Base-by-base conservation (phyloP, 2,329 filamentous ascomycete species). In the Penicillium sp. region DNA sequence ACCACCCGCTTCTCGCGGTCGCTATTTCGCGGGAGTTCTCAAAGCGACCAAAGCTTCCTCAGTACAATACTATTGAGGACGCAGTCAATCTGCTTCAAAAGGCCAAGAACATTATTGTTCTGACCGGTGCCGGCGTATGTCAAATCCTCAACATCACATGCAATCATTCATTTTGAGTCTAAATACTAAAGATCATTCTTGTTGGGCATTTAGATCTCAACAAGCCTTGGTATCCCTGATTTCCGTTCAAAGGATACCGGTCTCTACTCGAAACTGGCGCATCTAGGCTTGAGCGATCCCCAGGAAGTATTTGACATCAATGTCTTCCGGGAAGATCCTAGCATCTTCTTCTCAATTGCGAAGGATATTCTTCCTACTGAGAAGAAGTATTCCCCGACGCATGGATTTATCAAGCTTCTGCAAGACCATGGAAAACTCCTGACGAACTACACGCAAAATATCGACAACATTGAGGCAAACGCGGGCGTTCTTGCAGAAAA, bases 391-490 rank as follows among this genome's bases (percentile, higher is more conserved):
- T 92, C 93, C 1, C 92, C 93, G 0, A 97, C 94, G 0, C 94
- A 99, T 79, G 87, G 89, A 51, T 99, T 99, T 77, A 95, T 99
- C 68, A 85, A 87, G 31, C 82, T 97, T 65, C 83, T 99, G 33
- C 90, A 99, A 73, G 83, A 93, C 64, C 89, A 92, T 73, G 86
- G 85, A 62, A 96, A 96, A 73, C 83, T 99, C 6, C 83, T 97
- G 56, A 97, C 92, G 41, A 97, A 97, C 76, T 99, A 97, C 78
- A 96, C 94, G 0, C 94, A 99, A 72, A 99, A 99, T 73, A 97
- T 99, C 68, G 94, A 99, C 79, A 97, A 97, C 66, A 86, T 97
- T 49, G 93, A 99, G 73, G 84, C 87, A 58, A 87, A 89, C 67
- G 93, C 93, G 0, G 94, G 94, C 22, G 90, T 99, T 57, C 76